A percentile compares a stretch with the other conserved stretches of the same genome.
phyloP scores from a whole-genome alignment of 805 yeast species.

The Candida broadrunensis region DNA sequence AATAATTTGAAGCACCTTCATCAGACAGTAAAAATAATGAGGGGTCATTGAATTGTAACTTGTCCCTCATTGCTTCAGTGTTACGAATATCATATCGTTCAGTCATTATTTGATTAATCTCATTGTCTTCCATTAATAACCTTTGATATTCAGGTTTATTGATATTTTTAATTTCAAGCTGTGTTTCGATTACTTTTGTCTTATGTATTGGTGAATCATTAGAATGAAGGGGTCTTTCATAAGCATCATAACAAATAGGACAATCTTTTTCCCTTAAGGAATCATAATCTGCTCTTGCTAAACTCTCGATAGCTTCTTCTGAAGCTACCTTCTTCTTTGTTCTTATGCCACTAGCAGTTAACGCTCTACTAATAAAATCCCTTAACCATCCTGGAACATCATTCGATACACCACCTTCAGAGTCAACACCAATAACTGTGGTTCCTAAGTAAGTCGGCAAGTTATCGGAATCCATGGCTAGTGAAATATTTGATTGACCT shows the following conservation, averaged over 20 bases:
- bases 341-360: slow-evolving; percentile 26
- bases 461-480: background rate
- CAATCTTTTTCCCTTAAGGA: slow-evolving; percentile 22
- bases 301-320: slow-evolving; percentile 35
- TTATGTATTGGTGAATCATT: background rate
- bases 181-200: background rate
- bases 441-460: slow-evolving; percentile 8
- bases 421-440: slow-evolving; percentile 18
- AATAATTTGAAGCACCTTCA: slow-evolving; percentile 18
- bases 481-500: too few species aligned
- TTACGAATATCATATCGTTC: background rate
- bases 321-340: slow-evolving; percentile 28
- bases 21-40: slow-evolving; percentile 30
- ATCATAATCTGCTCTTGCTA: slow-evolving; percentile 18
- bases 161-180: background rate
- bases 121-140: background rate
- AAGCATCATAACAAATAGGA: slow-evolving; percentile 41
- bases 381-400: slow-evolving; percentile 31
- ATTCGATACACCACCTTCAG: slow-evolving; percentile 8
- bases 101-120: background rate
- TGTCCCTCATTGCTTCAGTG: slow-evolving; percentile 6
- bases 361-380: slow-evolving; percentile 32
- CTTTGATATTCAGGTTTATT: background rate
- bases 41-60: slow-evolving; percentile 25
- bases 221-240: slow-evolving; percentile 11